Evolutionary conservation across 1,284 basidiomycete species (phyloP).

Genomic region (Peniophora sp.): DNA sequence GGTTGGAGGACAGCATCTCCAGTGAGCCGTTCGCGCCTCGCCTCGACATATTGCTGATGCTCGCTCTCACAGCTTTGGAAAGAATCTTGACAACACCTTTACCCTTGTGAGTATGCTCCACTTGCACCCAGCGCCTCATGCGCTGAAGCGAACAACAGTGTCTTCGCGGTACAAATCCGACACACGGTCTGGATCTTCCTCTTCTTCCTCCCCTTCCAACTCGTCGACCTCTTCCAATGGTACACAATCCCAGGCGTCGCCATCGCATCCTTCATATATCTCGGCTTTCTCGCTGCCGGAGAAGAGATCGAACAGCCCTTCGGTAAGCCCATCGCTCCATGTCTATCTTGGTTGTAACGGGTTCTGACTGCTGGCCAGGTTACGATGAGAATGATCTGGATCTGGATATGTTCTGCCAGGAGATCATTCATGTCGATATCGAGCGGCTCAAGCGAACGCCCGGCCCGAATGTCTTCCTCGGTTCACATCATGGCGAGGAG

Average conservation of each 20-base stretch:
- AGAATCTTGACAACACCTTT: conserved; percentile 54
- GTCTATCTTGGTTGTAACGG: background rate
- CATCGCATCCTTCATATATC: conserved; percentile 58
- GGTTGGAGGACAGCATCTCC: conserved; percentile 47
- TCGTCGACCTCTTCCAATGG: conserved; percentile 49
- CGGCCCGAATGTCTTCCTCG: conserved; percentile 39
- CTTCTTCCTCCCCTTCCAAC: conserved; percentile 62
- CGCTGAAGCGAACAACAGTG: conserved; percentile 23
- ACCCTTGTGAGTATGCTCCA: conserved; percentile 44
- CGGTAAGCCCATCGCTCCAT: conserved; percentile 29
- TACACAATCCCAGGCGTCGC: conserved; percentile 51
- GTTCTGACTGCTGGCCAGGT: conserved; percentile 23
- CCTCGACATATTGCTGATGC: background rate
- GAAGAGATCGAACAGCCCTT: conserved; percentile 67
- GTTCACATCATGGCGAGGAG: conserved; percentile 3
- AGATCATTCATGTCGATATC: conserved; percentile 44
- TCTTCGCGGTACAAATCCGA: conserved; percentile 57
- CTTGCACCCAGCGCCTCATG: conserved; percentile 2
- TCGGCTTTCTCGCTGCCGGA: conserved; percentile 57
- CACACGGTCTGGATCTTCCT: conserved; percentile 62
- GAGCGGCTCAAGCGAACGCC: conserved; percentile 37
- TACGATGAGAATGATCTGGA: conserved; percentile 65
- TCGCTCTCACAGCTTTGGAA: conserved; percentile 34
- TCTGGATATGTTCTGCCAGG: conserved; percentile 50
- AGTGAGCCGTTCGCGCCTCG: conserved; percentile 24